Base-by-base conservation (phyloP, 495 filamentous ascomycete species). In the Aspergillus affinis region DNA sequence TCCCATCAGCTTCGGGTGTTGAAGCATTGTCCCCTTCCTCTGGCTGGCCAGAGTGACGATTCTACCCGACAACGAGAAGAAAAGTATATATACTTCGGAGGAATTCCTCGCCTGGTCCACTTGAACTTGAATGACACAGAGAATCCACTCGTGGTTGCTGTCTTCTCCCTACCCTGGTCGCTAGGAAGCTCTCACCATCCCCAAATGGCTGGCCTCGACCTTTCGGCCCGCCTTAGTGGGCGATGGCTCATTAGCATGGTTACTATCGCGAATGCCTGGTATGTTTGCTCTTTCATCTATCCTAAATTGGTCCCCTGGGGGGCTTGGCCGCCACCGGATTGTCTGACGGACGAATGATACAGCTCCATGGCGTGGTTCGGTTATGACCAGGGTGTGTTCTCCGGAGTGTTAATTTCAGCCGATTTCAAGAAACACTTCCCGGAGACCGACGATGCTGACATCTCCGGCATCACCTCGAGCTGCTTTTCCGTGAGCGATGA, bases 351-450 rank as follows among this genome's bases (percentile, higher is more conserved):
- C 36, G 79, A 82, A 57, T 41, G 36, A 41, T 41, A 41, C 13
- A 41, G 36, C 36, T 41, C 36, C 12, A 84, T 84, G 82, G 80
- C 75, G 26, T 69, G 84, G 0, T 85, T 86, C 62, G 82, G 83
- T 6, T 86, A 86, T 65, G 83, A 86, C 23, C 61, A 63, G 44
- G 61, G 48, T 15, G 44, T 44, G 0, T 53, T 47, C 36, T 41
- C 36, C 27, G 46, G 41, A 13, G 52, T 32, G 21, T 23, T 41
- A 12, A 4, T 29, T 5, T 48, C 47, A 21, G 15, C 19, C 26
- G 27, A 18, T 55, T 52, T 41, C 36, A 41, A 41, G 36, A 41
- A 41, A 41, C 36, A 41, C 36, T 41, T 41, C 13, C 36, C 36
- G 8, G 12, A 41, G 36, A 41, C 36, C 36, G 36, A 41, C 10